Evolutionary conservation across 2,329 filamentous ascomycete genomes (phyloP).

Genomic region (Neopestalotiopsis sp.): DNA sequence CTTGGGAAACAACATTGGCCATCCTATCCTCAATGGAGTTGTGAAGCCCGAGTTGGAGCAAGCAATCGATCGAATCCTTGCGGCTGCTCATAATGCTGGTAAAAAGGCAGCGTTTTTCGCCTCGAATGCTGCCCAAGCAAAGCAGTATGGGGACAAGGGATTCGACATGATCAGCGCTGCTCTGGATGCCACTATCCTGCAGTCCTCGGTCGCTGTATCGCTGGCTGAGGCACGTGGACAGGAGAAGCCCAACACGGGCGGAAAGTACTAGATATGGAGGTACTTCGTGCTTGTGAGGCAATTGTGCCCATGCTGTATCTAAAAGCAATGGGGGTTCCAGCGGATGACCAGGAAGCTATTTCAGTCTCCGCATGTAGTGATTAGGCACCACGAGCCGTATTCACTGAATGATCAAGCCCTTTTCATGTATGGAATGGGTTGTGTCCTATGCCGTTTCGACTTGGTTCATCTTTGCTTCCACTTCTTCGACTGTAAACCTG

Average conservation of each 20-base stretch:
- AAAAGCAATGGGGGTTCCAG: no score
- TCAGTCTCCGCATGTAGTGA: no score
- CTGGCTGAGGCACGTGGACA: conserved; percentile 53
- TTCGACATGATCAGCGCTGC: conserved; percentile 68
- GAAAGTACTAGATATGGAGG: conserved; percentile 45
- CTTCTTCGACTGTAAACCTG: conserved; percentile 70
- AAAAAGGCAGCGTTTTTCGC: conserved; percentile 71
- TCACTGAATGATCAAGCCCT: background rate
- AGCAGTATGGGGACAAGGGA: conserved; percentile 58
- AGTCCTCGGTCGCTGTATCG: conserved; percentile 49
- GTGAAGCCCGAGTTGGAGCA: conserved; percentile 63
- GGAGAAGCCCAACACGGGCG: conserved; percentile 41
- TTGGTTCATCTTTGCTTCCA: conserved; percentile 72
- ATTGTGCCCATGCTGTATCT: background rate
- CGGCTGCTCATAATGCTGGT: conserved; percentile 63
- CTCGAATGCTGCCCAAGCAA: conserved; percentile 60
- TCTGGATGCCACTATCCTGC: conserved; percentile 60
- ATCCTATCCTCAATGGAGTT: conserved; percentile 65
- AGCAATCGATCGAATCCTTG: conserved; percentile 63
- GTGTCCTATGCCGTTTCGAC: conserved; percentile 39
- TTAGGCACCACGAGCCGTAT: background rate
- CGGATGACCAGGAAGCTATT: no score
- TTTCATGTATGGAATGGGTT: background rate
- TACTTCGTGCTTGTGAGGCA: background rate
- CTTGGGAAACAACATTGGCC: conserved; percentile 67